Base-by-base conservation (phyloP, 768 basidiomycete species). In the Xerocomellus amylosporus region DNA sequence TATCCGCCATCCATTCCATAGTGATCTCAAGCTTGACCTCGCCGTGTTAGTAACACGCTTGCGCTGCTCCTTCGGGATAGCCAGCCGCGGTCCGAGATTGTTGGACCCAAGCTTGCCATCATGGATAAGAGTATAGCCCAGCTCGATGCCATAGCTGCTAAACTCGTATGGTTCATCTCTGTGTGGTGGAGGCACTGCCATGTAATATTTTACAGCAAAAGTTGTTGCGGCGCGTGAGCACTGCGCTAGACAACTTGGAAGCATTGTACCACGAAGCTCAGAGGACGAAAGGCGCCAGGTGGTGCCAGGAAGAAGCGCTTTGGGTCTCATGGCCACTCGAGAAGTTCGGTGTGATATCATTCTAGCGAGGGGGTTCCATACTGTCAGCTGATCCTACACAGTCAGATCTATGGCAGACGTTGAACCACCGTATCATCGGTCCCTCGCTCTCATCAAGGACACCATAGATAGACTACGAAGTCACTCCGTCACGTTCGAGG, bases 251-350 rank as follows among this genome's bases (percentile, higher is more conserved):
- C 37, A 81, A 73, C 46, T 63, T 91, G 49, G 90, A 93, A 55
- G 63, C 69, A 3, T 65, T 90, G 3, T 70, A 90, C 13, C 72
- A 79, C 28, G 90, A 93, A 40, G 88, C 88, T 3, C 79, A 83
- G 62, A 88, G 80, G 66, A 69, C 73, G 15, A 90, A 88, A 67
- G 89, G 90, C 0, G 84, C 81, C 73, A 73, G 76, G 56, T 91
- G 87, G 85, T 85, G 82, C 2, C 76, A 78, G 13, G 75, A 81
- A 58, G 87, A 91, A 55, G 84, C 88, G 1, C 73, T 93, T 41
- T 93, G 90, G 90, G 72, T 81, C 24, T 90, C 90, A 12, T 93
- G 90, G 90, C 75, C 90, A 0, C 71, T 92, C 26, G 86, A 88
- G 60, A 87, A 81, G 69, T 90, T 93, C 53, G 87, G 90, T 88